phyloP scores from a whole-genome alignment of 148 eudicot species.

The Arbutus unedo region DNA sequence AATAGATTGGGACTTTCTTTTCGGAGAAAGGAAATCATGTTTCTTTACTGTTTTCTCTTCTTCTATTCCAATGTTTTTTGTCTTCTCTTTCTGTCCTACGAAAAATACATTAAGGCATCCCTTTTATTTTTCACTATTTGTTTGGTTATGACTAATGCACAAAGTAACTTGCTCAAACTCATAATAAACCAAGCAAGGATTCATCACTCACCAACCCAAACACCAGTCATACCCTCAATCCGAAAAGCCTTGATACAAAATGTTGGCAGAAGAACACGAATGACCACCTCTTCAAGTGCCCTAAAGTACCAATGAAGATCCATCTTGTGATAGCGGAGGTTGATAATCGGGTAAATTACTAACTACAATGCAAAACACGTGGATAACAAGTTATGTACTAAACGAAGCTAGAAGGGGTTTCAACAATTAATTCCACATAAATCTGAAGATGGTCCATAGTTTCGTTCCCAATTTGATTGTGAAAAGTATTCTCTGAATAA shows the following conservation, averaged over 20 bases:
- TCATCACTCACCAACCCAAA: constrained; percentile 81
- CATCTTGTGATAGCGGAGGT: constrained; percentile 79
- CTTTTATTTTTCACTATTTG: neutral
- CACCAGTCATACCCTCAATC: constrained; percentile 75
- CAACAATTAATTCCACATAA: neutral
- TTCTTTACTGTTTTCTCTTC: neutral
- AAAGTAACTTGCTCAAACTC: neutral
- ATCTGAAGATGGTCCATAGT: neutral
- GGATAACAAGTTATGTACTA: constrained; percentile 18
- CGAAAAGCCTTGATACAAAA: constrained; percentile 69
- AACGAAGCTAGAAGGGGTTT: neutral
- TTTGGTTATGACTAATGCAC: neutral
- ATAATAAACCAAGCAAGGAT: neutral
- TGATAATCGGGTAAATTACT: constrained; percentile 84
- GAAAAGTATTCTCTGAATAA: neutral
- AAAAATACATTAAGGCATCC: neutral
- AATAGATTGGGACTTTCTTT: no score
- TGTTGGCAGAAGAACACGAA: constrained; percentile 66
- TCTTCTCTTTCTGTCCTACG: neutral
- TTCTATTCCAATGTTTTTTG: neutral
- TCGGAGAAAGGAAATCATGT: neutral
- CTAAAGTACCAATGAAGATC: constrained; percentile 99
- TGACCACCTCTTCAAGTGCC: constrained; percentile 86
- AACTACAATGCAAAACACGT: constrained; percentile 48
- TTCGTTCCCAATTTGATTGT: neutral